Conservation (phyloP, 441 rosid species). For the Aquilaria agallochum region DNA sequence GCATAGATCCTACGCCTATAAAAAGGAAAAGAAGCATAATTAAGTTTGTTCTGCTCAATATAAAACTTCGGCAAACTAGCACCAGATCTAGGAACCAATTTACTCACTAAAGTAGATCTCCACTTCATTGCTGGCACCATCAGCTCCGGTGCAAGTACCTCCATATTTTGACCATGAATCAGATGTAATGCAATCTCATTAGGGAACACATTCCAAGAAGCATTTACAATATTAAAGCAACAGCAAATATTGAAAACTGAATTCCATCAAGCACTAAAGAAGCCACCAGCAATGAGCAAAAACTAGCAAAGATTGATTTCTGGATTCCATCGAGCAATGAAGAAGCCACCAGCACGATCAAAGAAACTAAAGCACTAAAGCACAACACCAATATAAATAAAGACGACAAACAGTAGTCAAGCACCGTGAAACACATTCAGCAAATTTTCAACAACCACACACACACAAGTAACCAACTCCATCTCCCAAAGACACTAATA, state of each 20-base stretch:
- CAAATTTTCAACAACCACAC: neutral
- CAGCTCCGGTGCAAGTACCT: slow-evolving; percentile 57
- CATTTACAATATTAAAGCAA: slow-evolving; percentile 4
- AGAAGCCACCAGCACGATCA: neutral
- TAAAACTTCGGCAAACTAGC: neutral
- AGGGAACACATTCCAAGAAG: slow-evolving; percentile 20
- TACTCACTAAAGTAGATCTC: slow-evolving; percentile 35
- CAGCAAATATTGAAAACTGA: slow-evolving; percentile 2
- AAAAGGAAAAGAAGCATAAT: slow-evolving; percentile 15
- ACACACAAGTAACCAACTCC: neutral
- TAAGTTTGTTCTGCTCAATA: slow-evolving; percentile 14
- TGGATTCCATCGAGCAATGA: neutral
- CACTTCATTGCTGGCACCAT: slow-evolving; percentile 29
- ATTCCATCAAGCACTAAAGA: neutral
- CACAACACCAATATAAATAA: neutral
- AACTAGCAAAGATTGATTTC: neutral
- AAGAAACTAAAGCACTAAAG: neutral
- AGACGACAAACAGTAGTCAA: neutral
- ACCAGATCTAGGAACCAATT: slow-evolving; percentile 9
- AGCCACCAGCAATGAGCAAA: slow-evolving; percentile 8
- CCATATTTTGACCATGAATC: slow-evolving; percentile 63
- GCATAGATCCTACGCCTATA: slow-evolving; percentile 36
- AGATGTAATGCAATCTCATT: slow-evolving; percentile 49
- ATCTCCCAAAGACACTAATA: neutral
- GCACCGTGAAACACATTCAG: neutral